Conservation (phyloP, 1,139 yeast species). For the Pichia sp. region DNA sequence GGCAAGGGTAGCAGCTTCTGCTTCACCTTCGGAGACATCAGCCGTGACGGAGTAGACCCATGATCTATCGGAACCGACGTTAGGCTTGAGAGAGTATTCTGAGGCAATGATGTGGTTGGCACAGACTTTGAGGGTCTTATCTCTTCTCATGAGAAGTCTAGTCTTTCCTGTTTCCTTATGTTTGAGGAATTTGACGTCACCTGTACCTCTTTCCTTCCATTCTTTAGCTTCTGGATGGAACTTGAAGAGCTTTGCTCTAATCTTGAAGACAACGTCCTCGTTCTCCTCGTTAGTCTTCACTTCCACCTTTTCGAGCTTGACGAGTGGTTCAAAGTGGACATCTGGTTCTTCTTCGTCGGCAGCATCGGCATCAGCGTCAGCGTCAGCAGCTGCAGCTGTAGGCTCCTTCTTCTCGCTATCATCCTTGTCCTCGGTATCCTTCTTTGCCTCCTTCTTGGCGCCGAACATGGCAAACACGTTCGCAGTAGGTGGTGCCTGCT, state of each 20-base stretch:
- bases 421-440: constrained; percentile 22
- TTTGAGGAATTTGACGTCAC: constrained; percentile 92
- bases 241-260: constrained; percentile 91
- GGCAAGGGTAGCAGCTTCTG: constrained; percentile 95
- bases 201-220: constrained; percentile 99
- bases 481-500: constrained; percentile 55
- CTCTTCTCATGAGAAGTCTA: constrained; percentile 96
- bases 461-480: constrained; percentile 90
- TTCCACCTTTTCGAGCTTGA: constrained; percentile 90
- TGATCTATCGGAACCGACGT: constrained; percentile 95
- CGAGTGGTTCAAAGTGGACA: constrained; percentile 94
- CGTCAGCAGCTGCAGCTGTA: constrained; percentile 29
- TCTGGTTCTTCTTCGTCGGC: constrained; percentile 89
- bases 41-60: constrained; percentile 97
- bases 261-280: constrained; percentile 83
- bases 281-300: constrained; percentile 96
- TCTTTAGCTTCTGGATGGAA: constrained; percentile 75
- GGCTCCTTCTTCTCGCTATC: constrained; percentile 24
- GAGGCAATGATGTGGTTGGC: constrained; percentile 92
- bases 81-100: constrained; percentile 81
- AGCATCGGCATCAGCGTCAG: constrained; percentile 41
- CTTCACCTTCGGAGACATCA: constrained; percentile 90
- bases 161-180: constrained; percentile 77
- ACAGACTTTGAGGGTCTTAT: constrained; percentile 94
- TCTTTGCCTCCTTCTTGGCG: constrained; percentile 34